A percentile compares a stretch with the other conserved stretches of the same genome.
These are phyloP conservation scores for Fusarium nurragi DNA, from an alignment of 2,329 filamentous ascomycete genomes.

Conservation along the genomic window DNA sequence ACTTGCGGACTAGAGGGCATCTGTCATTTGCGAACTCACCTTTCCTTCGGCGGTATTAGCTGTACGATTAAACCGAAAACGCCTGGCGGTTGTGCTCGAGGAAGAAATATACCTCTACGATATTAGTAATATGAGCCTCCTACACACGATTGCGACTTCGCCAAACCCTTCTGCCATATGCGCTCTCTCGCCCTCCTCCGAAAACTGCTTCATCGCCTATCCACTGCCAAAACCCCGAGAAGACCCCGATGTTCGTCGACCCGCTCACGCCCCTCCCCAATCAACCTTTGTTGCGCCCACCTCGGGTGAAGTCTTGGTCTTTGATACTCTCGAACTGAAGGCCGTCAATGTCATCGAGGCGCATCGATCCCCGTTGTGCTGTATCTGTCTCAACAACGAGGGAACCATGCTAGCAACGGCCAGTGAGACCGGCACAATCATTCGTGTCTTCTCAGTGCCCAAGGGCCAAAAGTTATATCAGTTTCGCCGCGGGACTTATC, in stretches of 20 bases:
- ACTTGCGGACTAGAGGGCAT: constrained; percentile 60
- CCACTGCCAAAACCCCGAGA: constrained; percentile 81
- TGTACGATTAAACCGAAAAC: constrained; percentile 92
- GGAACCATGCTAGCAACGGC: constrained; percentile 92
- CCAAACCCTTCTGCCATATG: constrained; percentile 93
- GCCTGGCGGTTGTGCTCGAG: constrained; percentile 91
- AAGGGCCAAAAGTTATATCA: constrained; percentile 93
- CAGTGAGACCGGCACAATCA: constrained; percentile 97
- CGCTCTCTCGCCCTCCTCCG: constrained; percentile 90
- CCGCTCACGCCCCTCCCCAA: constrained; percentile 84
- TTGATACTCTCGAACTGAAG: constrained; percentile 88
- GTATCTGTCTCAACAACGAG: constrained; percentile 90
- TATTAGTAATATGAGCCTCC: constrained; percentile 96
- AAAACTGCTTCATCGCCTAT: constrained; percentile 95
- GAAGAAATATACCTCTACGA: constrained; percentile 98
- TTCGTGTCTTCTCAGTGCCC: constrained; percentile 93
- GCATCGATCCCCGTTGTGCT: constrained; percentile 89
- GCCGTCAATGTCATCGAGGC: constrained; percentile 96
- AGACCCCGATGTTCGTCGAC: constrained; percentile 66
- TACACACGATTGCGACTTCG: constrained; percentile 92
- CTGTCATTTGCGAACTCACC: constrained; percentile 97
- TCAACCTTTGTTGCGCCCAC: constrained; percentile 84
- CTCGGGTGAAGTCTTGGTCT: constrained; percentile 91
- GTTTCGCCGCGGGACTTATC: constrained; percentile 94
- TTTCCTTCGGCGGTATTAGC: constrained; percentile 97